These are phyloP conservation scores for Candida sanyaensis DNA, from an alignment of 1,139 yeast species.

Conservation along the genomic window DNA sequence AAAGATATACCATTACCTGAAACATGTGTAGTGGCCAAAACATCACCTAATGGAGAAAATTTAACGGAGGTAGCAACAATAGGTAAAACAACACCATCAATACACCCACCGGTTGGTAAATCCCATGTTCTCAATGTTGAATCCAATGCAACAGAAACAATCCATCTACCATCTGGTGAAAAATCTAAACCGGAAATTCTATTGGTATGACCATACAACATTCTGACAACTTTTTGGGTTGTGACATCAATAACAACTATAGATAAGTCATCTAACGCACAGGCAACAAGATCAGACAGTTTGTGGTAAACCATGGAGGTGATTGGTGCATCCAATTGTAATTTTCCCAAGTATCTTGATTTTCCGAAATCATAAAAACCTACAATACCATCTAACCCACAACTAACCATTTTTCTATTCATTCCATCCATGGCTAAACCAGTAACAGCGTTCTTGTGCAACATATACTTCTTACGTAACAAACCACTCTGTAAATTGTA, in stretches of 20 bases:
- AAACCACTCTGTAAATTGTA: constrained; percentile 91
- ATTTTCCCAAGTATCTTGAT: constrained; percentile 66
- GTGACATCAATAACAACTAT: constrained; percentile 80
- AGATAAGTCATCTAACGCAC: constrained; percentile 84
- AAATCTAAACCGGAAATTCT: constrained; percentile 88
- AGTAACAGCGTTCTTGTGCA: constrained; percentile 81
- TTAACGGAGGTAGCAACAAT: constrained; percentile 78
- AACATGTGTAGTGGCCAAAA: constrained; percentile 92
- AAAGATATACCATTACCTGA: constrained; percentile 85
- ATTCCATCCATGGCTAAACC: constrained; percentile 90
- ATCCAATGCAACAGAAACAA: constrained; percentile 82
- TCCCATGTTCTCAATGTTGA: constrained; percentile 96
- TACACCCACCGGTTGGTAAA: constrained; percentile 94
- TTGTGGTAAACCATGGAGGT: constrained; percentile 77
- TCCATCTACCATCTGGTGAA: constrained; percentile 96
- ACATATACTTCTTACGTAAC: constrained; percentile 61
- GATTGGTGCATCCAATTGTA: constrained; percentile 74
- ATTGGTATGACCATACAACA: constrained; percentile 86
- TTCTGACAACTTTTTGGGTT: constrained; percentile 83
- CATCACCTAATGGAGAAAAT: constrained; percentile 87
- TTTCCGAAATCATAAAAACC: constrained; percentile 86
- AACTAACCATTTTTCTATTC: constrained; percentile 83
- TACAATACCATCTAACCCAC: constrained; percentile 86
- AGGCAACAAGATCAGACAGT: constrained; percentile 81
- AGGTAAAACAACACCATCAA: constrained; percentile 83